A percentile compares a stretch with the other conserved stretches of the same genome.
phyloP scores from a whole-genome alignment of 352 stramenopile species.

The Globisporangium radiosum region DNA sequence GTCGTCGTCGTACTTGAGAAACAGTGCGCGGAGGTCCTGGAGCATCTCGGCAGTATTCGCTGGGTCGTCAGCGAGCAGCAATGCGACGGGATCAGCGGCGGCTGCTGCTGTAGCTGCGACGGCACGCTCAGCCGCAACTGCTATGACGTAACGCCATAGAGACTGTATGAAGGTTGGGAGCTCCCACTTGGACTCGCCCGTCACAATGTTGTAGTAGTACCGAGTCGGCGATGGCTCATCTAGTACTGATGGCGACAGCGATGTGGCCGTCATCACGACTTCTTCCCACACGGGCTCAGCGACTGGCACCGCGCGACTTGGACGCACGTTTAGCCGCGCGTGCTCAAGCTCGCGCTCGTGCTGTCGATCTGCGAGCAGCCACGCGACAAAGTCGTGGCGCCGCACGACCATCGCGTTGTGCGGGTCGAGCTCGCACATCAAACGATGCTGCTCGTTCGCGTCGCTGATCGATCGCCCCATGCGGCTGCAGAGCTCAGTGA shows the following conservation, averaged over 20 bases:
- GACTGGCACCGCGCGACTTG: conserved; percentile 12
- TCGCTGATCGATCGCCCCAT: conserved; percentile 34
- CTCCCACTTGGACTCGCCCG: conserved; percentile 46
- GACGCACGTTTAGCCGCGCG: conserved; percentile 5
- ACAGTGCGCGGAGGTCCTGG: conserved; percentile 40
- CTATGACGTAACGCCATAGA: conserved; percentile 24
- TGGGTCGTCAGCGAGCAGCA: conserved; percentile 11
- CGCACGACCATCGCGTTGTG: conserved; percentile 51
- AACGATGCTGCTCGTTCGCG: conserved; percentile 30
- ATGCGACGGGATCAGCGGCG: background rate
- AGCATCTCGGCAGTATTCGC: conserved; percentile 22
- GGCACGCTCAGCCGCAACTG: conserved; percentile 15
- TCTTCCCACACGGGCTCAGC: conserved; percentile 45
- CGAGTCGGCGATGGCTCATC: conserved; percentile 1
- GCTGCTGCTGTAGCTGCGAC: background rate
- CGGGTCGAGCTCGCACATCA: conserved; percentile 54
- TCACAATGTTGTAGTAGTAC: conserved; percentile 51
- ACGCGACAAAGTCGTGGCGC: conserved; percentile 43
- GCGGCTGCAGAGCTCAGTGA: conserved; percentile 40
- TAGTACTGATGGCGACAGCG: background rate
- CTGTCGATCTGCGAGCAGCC: conserved; percentile 37
- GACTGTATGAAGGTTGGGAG: conserved; percentile 30
- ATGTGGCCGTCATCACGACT: conserved; percentile 4
- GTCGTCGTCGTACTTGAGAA: conserved; percentile 57
- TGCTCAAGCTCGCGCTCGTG: conserved; percentile 17